phyloP scores from a whole-genome alignment of 305 asterid species.

The Solanum hybrid region DNA sequence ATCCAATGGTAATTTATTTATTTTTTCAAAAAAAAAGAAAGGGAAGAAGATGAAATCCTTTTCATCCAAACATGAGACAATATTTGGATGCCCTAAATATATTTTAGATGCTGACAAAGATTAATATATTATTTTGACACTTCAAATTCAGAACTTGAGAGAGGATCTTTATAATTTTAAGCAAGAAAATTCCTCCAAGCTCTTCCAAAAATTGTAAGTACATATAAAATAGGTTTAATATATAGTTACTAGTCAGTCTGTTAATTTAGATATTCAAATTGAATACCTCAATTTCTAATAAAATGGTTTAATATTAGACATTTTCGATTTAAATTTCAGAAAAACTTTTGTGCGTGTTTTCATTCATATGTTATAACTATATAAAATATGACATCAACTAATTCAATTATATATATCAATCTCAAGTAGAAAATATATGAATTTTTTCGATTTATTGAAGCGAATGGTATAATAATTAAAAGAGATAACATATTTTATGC shows the following conservation, averaged over 20 bases:
- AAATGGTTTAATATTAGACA: background rate
- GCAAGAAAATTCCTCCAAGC: background rate
- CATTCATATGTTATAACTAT: background rate
- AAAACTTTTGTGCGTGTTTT: background rate
- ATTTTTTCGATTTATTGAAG: background rate
- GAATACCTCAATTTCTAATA: background rate
- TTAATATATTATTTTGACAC: background rate
- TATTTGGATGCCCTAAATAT: background rate
- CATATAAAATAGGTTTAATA: background rate
- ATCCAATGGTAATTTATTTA: background rate
- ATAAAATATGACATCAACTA: background rate
- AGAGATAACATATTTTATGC: background rate
- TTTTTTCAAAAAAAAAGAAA: too few species aligned
- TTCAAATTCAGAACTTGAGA: background rate
- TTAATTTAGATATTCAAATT: background rate
- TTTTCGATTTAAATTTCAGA: background rate
- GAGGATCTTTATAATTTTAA: background rate
- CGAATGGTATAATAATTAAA: background rate
- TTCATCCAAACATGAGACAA: background rate
- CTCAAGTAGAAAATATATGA: background rate
- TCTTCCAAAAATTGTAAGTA: background rate
- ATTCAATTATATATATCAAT: background rate
- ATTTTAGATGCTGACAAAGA: background rate
- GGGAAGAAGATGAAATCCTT: background rate
- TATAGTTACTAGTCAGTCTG: background rate